Evolutionary conservation across 225 moss, liverwort and hornwort genomes (phyloP).

Genomic region (Straminergon stramineum): DNA sequence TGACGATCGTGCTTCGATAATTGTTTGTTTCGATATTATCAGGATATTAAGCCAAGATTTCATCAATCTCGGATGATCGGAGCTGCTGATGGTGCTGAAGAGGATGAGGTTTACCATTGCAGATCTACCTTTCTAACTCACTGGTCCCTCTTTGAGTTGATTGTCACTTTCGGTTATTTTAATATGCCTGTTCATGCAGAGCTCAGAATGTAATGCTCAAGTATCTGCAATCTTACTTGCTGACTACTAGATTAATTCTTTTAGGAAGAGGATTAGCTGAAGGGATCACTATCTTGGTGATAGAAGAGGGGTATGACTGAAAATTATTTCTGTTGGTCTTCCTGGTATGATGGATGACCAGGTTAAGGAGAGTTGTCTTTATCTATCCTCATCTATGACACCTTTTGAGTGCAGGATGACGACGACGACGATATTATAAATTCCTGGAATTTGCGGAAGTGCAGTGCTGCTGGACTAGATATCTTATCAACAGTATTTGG

Average conservation of each 20-base stretch:
- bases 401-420: conserved; percentile 63
- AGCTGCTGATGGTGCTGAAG: conserved; percentile 70
- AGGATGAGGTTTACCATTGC: conserved; percentile 64
- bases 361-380: background rate
- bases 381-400: background rate
- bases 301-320: background rate
- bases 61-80: conserved; percentile 75
- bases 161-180: background rate
- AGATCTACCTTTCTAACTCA: background rate
- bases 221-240: background rate
- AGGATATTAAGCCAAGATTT: conserved; percentile 95
- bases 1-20: background rate
- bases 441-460: conserved; percentile 94
- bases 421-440: conserved; percentile 96
- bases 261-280: background rate
- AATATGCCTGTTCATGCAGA: background rate
- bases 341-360: background rate
- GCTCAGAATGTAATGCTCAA: background rate
- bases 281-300: background rate
- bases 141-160: conserved; percentile 3
- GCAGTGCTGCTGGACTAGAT: conserved; percentile 97
- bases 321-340: background rate
- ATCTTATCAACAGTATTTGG: conserved; percentile 92
- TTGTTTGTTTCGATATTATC: background rate
- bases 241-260: background rate